A percentile compares a stretch with the other conserved stretches of the same genome.
These are phyloP conservation scores for Thalassiosira sp. DNA, from an alignment of 352 stramenopile genomes.

Conservation along the genomic window DNA sequence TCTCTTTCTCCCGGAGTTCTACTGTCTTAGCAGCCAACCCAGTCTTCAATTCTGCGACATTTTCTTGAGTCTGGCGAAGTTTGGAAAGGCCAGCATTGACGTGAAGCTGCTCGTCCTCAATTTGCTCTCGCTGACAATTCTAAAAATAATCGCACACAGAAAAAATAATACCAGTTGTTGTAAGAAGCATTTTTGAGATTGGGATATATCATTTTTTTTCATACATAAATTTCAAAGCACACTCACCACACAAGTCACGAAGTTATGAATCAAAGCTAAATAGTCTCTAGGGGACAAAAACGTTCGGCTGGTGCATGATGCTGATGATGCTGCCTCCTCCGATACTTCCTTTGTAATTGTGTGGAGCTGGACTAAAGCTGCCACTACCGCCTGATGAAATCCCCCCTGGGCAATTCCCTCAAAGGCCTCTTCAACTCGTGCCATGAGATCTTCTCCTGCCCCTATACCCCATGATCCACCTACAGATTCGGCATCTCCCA, in stretches of 20 bases:
- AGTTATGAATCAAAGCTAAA: slow-evolving; percentile 86
- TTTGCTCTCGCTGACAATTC: slow-evolving; percentile 87
- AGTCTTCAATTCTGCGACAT: slow-evolving; percentile 90
- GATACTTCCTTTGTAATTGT: slow-evolving; percentile 77
- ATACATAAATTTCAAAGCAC: no score
- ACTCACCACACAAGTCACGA: slow-evolving; percentile 85
- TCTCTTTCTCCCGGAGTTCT: slow-evolving; percentile 95
- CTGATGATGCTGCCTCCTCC: slow-evolving; percentile 59
- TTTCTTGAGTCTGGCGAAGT: slow-evolving; percentile 95
- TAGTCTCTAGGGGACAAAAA: slow-evolving; percentile 87
- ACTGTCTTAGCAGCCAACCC: slow-evolving; percentile 92
- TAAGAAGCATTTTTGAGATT: no score
- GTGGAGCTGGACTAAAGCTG: slow-evolving; percentile 86
- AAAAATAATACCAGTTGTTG: no score
- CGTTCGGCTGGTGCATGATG: slow-evolving; percentile 70
- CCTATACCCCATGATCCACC: slow-evolving; percentile 75
- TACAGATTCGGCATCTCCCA: slow-evolving; percentile 87
- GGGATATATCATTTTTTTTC: no score
- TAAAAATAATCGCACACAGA: no score
- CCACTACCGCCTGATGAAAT: slow-evolving; percentile 85
- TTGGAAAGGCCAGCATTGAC: slow-evolving; percentile 98
- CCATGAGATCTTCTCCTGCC: slow-evolving; percentile 75
- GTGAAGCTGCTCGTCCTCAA: slow-evolving; percentile 91
- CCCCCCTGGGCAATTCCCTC: slow-evolving; percentile 60
- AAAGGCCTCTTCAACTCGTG: slow-evolving; percentile 71